A percentile compares a stretch with the other conserved stretches of the same genome.
phyloP scores from a whole-genome alignment of 2,329 filamentous ascomycete genomes.

The Fusarium floridanum region DNA sequence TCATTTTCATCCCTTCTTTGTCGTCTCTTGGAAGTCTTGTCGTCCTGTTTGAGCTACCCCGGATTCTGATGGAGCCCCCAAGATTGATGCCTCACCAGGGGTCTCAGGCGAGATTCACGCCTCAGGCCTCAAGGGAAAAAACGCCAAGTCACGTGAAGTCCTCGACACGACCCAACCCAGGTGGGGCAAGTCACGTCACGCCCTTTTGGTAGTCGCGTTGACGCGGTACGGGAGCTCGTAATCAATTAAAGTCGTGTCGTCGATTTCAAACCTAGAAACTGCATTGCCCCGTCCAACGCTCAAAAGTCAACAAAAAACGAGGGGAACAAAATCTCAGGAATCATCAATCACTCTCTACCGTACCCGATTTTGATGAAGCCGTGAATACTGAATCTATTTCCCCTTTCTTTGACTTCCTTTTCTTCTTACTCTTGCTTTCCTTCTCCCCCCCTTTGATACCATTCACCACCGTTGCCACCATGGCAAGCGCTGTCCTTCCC shows the following conservation, averaged over 20 bases:
- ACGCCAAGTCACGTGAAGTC: constrained; percentile 49
- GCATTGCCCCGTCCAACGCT: constrained; percentile 27
- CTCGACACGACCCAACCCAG: background rate
- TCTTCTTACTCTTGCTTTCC: constrained; percentile 3
- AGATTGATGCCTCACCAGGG: constrained; percentile 1
- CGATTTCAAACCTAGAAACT: constrained; percentile 31
- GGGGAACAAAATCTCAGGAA: background rate
- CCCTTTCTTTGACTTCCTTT: constrained; percentile 5
- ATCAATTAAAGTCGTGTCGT: constrained; percentile 50
- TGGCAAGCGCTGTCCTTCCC: constrained; percentile 67
- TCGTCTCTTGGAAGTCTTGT: background rate
- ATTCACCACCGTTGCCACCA: constrained; percentile 47
- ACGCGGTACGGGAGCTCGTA: constrained; percentile 21
- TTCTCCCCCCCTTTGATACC: constrained; percentile 11
- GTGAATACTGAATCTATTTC: background rate
- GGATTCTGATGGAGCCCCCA: background rate
- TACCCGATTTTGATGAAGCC: constrained; percentile 30
- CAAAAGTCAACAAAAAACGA: constrained; percentile 34
- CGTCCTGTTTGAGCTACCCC: background rate
- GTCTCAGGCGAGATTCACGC: background rate
- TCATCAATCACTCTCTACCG: constrained; percentile 10
- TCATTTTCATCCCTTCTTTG: background rate
- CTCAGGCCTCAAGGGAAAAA: background rate
- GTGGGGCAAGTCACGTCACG: constrained; percentile 56
- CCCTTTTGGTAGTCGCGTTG: constrained; percentile 49